Evolutionary conservation across 768 basidiomycete genomes (phyloP).

Genomic region (Psilocybe subaeruginosa): DNA sequence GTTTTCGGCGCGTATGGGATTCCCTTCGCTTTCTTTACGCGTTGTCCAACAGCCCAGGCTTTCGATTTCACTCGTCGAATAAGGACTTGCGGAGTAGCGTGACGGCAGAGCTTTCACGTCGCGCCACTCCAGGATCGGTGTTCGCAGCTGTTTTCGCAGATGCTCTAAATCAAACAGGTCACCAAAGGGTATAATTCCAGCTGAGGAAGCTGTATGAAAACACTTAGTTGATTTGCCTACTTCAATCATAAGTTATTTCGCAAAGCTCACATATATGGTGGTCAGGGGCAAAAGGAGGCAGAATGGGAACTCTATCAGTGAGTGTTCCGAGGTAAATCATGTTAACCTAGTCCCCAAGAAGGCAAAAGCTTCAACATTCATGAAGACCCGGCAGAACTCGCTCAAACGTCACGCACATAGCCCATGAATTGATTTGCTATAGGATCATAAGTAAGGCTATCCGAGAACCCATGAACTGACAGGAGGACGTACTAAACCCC

Average conservation of each 20-base stretch:
- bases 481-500: slow-evolving; percentile 50
- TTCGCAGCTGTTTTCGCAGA: slow-evolving; percentile 36
- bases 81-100: slow-evolving; percentile 18
- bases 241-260: not conserved
- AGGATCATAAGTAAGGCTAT: not conserved
- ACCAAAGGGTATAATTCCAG: slow-evolving; percentile 41
- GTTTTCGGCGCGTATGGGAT: slow-evolving; percentile 28
- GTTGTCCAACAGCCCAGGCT: slow-evolving; percentile 38
- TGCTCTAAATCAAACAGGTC: slow-evolving; percentile 46
- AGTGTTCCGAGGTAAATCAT: slow-evolving; percentile 50
- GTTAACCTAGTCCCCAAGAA: slow-evolving; percentile 37
- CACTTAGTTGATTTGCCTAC: not conserved
- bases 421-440: slow-evolving; percentile 37
- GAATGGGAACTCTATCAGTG: slow-evolving; percentile 46
- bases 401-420: slow-evolving; percentile 26
- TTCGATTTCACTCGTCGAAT: slow-evolving; percentile 19
- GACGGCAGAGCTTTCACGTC: slow-evolving; percentile 43
- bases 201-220: slow-evolving; percentile 1
- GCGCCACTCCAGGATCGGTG: slow-evolving; percentile 51
- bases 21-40: slow-evolving; percentile 20
- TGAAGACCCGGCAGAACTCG: not conserved
- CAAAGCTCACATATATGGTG: slow-evolving; percentile 36
- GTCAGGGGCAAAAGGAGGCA: slow-evolving; percentile 50
- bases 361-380: not conserved
- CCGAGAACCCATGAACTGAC: not conserved